Percentiles rank a stretch among this genome's conserved stretches.
Conservation (phyloP, 345 rosid species). For the Gossypium arboreum region DNA sequence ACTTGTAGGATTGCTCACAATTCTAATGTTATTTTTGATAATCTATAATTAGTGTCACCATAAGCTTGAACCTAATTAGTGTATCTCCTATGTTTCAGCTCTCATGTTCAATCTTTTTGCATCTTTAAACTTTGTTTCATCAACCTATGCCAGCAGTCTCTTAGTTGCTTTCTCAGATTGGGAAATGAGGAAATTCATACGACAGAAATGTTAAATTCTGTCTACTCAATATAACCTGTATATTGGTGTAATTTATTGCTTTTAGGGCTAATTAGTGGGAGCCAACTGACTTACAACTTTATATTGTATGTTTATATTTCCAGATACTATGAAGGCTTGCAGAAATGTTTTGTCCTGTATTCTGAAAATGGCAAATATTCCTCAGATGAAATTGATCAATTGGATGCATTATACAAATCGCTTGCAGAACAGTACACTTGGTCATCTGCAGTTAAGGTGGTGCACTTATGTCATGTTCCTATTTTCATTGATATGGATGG, state of each 20-base stretch:
- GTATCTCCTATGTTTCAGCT: not conserved
- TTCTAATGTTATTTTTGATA: not conserved
- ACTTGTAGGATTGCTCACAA: not conserved
- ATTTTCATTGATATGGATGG: constrained; percentile 9
- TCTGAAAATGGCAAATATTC: constrained; percentile 62
- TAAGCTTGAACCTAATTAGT: not conserved
- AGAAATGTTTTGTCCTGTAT: constrained; percentile 69
- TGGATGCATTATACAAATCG: constrained; percentile 75
- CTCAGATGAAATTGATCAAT: constrained; percentile 64
- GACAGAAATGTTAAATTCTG: not conserved
- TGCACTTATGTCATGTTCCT: constrained; percentile 9
- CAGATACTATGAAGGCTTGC: constrained; percentile 95
- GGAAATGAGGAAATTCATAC: not conserved
- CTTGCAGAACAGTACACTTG: constrained; percentile 64
- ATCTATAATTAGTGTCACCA: not conserved
- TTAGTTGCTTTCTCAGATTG: not conserved
- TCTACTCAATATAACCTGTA: not conserved
- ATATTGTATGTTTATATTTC: constrained; percentile 8
- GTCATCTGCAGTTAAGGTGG: constrained; percentile 98
- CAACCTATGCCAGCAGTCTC: not conserved
- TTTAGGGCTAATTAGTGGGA: not conserved
- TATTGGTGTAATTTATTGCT: not conserved
- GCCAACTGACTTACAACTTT: not conserved
- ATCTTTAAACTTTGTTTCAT: not conserved
- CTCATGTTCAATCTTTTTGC: not conserved